phyloP scores from a whole-genome alignment of 2,329 filamentous ascomycete species.

The Endoconidiophora polonica region DNA sequence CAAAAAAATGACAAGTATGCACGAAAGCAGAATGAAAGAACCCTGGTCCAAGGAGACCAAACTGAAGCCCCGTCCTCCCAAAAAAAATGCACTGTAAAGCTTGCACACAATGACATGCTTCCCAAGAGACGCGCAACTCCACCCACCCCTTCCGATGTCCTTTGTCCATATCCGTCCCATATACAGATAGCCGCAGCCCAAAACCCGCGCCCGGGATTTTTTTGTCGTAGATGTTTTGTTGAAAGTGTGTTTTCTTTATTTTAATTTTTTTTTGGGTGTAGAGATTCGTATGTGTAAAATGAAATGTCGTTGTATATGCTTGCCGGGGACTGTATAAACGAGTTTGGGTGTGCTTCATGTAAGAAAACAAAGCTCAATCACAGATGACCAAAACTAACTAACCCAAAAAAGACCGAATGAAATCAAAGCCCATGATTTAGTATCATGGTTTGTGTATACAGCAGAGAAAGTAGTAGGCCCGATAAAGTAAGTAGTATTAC shows the following conservation, averaged over 20 bases:
- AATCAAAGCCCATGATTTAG: too few species aligned
- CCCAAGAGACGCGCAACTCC: conserved; percentile 10
- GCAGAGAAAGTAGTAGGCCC: too few species aligned
- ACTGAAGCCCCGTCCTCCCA: conserved; percentile 6
- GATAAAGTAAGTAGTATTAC: too few species aligned
- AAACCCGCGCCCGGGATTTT: background rate
- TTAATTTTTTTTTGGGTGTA: background rate
- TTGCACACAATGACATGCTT: conserved; percentile 10
- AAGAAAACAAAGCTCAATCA: too few species aligned
- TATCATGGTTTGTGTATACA: too few species aligned
- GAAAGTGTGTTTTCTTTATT: background rate
- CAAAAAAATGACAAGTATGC: conserved; percentile 7
- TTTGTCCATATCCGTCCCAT: conserved; percentile 10
- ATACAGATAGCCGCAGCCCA: conserved; percentile 9
- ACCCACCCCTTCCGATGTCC: conserved; percentile 5
- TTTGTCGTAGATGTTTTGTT: conserved; percentile 1
- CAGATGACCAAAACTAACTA: too few species aligned
- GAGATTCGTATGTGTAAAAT: too few species aligned
- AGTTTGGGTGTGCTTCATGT: too few species aligned
- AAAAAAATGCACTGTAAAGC: conserved; percentile 8
- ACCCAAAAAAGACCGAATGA: too few species aligned
- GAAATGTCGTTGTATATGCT: too few species aligned
- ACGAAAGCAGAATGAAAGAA: conserved; percentile 12
- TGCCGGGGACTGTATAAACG: too few species aligned
- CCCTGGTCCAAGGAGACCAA: conserved; percentile 11